Base-by-base conservation (phyloP, 768 basidiomycete genomes). In the Suillus subalutaceus region DNA sequence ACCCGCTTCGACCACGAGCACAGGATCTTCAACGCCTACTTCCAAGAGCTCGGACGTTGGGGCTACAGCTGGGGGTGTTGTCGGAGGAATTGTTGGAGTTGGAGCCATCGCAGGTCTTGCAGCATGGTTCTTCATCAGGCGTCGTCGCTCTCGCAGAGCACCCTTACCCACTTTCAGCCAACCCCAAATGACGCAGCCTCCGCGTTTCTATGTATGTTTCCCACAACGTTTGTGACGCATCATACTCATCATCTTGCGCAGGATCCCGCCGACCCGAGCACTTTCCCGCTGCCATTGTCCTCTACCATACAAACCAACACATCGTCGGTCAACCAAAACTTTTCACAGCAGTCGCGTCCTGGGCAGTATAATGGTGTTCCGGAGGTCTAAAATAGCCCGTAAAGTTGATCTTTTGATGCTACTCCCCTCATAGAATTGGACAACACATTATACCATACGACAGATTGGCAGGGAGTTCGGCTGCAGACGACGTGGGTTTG, bases 41-140 rank as follows among this genome's bases (percentile, higher is more conserved):
- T 52, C 69, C 60, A 66, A 53, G 18, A 63, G 16, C n/a, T 63
- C 68, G 16, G 76, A 85, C 68, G 77, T 84, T 1, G 87, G 85
- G 2, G 85, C 86, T 8, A 89, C 89, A 44, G 81, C 84, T 2
- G 88, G 87, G 3, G 88, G 89, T 23, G 48, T 50, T 26, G 48
- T 50, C 12, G 48, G 48, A 50, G 48, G 48, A 15, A 67, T 89
- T 1, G 79, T 85, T 32, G 80, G 73, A 20, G 65, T 86, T 20
- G 83, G 79, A 8, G 68, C 84, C 53, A 74, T 88, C 16, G 81
- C 71, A 6, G 83, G 73, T 1, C 68, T 70, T 9, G 50, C 77
- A 12, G 69, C 81, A 65, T 88, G 83, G 80, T 79, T 83, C 67
- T 67, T 77, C 38, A 73, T 68, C 38, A 73, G 53, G 46, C 77